Evolutionary conservation across 768 basidiomycete species (phyloP).

Genomic region (Hortiboletus flavorubellus): DNA sequence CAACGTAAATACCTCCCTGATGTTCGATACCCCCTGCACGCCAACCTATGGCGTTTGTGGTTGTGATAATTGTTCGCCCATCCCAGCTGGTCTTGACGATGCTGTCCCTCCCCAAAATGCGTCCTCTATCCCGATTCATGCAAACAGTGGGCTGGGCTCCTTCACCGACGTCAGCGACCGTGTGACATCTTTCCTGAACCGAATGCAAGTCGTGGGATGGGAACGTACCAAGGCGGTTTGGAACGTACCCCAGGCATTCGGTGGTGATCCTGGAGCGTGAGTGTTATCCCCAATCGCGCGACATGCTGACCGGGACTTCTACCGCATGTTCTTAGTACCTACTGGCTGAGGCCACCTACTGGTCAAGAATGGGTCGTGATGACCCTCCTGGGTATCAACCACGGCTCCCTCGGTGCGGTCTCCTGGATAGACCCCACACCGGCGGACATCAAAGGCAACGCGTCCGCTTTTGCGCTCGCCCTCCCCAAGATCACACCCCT

Average conservation of each 20-base stretch:
- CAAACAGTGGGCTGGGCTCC: conserved; percentile 25
- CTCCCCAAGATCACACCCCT: conserved; percentile 46
- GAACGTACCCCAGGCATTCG: conserved; percentile 79
- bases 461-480: conserved; percentile 45
- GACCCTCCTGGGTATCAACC: conserved; percentile 67
- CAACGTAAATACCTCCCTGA: conserved; percentile 59
- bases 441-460: conserved; percentile 49
- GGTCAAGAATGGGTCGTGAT: conserved; percentile 69
- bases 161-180: conserved; percentile 67
- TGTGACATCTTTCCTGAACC: conserved; percentile 60
- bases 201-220: conserved; percentile 61
- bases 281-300: conserved; percentile 5
- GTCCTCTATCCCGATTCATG: conserved; percentile 15
- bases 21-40: conserved; percentile 62
- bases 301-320: not conserved
- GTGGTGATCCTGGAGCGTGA: conserved; percentile 38
- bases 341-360: conserved; percentile 62
- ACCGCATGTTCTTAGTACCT: conserved; percentile 33
- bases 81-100: conserved; percentile 39
- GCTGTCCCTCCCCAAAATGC: conserved; percentile 24
- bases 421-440: conserved; percentile 53
- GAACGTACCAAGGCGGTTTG: conserved; percentile 66
- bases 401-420: conserved; percentile 57
- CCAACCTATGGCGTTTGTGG: conserved; percentile 69
- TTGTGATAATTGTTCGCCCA: conserved; percentile 54